Evolutionary conservation across 2,329 filamentous ascomycete species (phyloP), one percentile per base, ranked within the genome.

Genomic region (Alternaria sp.): DNA sequence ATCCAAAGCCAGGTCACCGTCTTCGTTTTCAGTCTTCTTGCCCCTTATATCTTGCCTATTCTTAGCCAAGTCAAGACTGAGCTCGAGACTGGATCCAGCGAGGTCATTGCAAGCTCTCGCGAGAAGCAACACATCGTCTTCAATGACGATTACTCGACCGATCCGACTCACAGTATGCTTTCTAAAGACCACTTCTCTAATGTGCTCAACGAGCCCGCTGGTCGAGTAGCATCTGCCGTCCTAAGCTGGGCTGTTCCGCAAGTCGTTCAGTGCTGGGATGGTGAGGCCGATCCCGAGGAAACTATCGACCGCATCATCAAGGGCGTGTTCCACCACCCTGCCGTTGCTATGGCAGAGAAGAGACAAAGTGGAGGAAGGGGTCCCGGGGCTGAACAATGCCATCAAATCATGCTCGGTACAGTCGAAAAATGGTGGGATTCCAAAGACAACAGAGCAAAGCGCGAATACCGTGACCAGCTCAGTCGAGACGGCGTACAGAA

Each of bases 171-270:
- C 80, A 96, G 92, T 21, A 97, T 97, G 93, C 82, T 97, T 51
- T 93, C 92, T 58, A 97, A 97, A 81, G 93, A 97, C 71, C 93
- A 97, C 79, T 97, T 97, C 77, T 91, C 90, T 63, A 96, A 96
- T 72, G 83, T 90, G 31, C 84, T 97, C 59, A 97, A 97, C 75
- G 93, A 97, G 74, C 86, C 93, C 41, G 93, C 92, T 44, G 93
- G 93, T 55, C 90, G 89, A 70, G 86, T 93, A 59, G 92, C 93
- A 26, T 90, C 89, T 63, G 86, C 88, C 69, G 87, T 93, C 46
- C 82, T 97, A 41, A 86, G 85, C 56, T 97, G 93, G 92, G 89
- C 89, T 23, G 92, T 97, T 13, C 94, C 94, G 8, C 92, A 96
- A 76, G 81, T 97, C 61, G 95, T 97, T 81, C 82, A 90, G 34